Evolutionary conservation across 2,329 filamentous ascomycete species (phyloP).

Genomic region (Fusarium poae): DNA sequence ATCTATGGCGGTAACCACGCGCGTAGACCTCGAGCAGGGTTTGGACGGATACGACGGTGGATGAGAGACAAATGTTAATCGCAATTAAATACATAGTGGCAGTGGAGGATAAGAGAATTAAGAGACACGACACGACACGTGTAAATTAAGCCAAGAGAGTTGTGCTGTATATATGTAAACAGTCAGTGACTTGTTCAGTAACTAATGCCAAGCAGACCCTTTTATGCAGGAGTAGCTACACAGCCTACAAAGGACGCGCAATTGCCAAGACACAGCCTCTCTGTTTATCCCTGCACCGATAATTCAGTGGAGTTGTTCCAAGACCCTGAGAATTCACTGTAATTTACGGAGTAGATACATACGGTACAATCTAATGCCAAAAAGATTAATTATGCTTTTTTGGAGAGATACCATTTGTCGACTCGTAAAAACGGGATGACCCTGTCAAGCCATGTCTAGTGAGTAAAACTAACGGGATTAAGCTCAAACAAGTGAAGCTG

Average conservation of each 20-base stretch:
- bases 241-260: conserved; percentile 41
- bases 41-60: not conserved
- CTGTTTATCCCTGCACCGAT: not conserved
- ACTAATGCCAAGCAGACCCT: conserved; percentile 24
- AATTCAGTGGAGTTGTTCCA: conserved; percentile 15
- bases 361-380: not conserved
- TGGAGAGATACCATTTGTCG: not conserved
- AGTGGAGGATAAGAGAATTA: not conserved
- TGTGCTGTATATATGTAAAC: not conserved
- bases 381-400: not conserved
- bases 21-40: not conserved
- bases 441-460: not conserved
- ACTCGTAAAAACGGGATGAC: not conserved
- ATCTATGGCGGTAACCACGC: not conserved
- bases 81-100: not conserved
- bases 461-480: not conserved
- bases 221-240: conserved; percentile 29
- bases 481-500: conserved; percentile 1
- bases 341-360: conserved; percentile 4
- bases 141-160: conserved; percentile 1
- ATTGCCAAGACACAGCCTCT: conserved; percentile 23
- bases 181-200: not conserved
- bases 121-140: not conserved
- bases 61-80: too few relatives aligned
- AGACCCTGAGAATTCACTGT: conserved; percentile 9